Evolutionary conservation across 2,329 filamentous ascomycete genomes (phyloP), one percentile per base, ranked within the genome.

Genomic region (Pseudocercospora fijiensis): DNA sequence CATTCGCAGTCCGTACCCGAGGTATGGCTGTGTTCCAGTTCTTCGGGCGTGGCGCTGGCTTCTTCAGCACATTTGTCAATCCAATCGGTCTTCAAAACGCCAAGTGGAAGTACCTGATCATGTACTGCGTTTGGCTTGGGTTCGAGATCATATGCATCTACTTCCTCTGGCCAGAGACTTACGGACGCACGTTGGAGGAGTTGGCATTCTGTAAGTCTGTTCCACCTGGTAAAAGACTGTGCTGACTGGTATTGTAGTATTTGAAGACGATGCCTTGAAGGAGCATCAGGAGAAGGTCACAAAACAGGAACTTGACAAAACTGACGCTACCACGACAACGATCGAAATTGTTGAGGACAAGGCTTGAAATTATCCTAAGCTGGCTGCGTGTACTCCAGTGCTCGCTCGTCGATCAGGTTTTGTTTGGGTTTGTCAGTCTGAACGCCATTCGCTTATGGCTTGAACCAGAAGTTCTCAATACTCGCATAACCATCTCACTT

Each of bases 21-120:
- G 86, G 86, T 74, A 84, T 88, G 63, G 84, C 82, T 37, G 77
- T 84, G 58, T 83, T 84, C 72, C 84, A 86, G 68, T 78, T 86
- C 51, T 85, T 82, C 67, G 83, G 83, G 59, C 75, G 80, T 58
- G 69, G 76, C 3, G 81, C 80, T n/a, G 74, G 76, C 11, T 84
- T 85, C 76, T 80, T 81, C 73, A 82, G 81, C 60, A 78, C 76
- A 1, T 83, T 78, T 57, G 76, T 82, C 59, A 82, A 82, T 66
- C 80, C 81, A 0, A 78, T 82, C 28, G 80, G 76, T 16, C 65
- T 83, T 13, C 70, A 78, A n/a, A 74, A 69, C 9, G 78, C 79
- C 30, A 65, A 68, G 4, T 82, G 80, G 81, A 80, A 76, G 59
- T 82, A 77, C 70, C 73, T 81, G 20, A 70, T 80, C 47, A 77